Evolutionary conservation across 75 land plant genomes (phyloP).

Genomic region (Sequoia sempervirens): DNA sequence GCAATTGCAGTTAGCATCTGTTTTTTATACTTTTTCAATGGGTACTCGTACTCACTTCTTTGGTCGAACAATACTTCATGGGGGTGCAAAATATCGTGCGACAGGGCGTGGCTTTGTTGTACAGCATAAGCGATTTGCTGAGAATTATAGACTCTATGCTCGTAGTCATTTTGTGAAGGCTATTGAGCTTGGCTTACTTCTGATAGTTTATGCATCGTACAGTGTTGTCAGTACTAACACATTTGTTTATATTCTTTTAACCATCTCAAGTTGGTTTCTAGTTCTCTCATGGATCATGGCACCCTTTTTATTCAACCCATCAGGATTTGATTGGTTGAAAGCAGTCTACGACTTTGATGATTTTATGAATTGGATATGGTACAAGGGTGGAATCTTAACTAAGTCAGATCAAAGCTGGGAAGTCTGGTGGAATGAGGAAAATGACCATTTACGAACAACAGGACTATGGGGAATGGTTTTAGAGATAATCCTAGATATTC

Average conservation of each 20-base stretch:
- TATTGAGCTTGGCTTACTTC: constrained; percentile 81
- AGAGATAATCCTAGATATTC: constrained; percentile 71
- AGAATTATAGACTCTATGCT: constrained; percentile 85
- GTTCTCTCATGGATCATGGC: constrained; percentile 84
- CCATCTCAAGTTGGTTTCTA: constrained; percentile 88
- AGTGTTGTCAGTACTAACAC: constrained; percentile 44
- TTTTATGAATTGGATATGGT: constrained; percentile 92
- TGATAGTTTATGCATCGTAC: constrained; percentile 62
- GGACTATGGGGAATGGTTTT: constrained; percentile 80
- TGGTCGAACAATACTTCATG: constrained; percentile 92
- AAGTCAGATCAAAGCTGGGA: constrained; percentile 92
- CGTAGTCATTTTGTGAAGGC: constrained; percentile 91
- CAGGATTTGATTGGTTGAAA: constrained; percentile 96
- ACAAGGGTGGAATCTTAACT: constrained; percentile 59
- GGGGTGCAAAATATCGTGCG: constrained; percentile 94
- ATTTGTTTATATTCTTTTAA: constrained; percentile 73
- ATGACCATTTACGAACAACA: constrained; percentile 73
- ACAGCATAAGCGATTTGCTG: constrained; percentile 83
- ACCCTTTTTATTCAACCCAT: constrained; percentile 89
- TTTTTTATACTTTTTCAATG: constrained; percentile 91
- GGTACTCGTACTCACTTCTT: constrained; percentile 86
- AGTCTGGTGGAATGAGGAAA: constrained; percentile 96
- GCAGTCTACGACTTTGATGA: constrained; percentile 87
- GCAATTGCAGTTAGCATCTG: constrained; percentile 91
- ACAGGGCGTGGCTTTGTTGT: constrained; percentile 99